These are phyloP conservation scores for Chlamydomonas sphaeroides DNA, from an alignment of 139 green algal species.

Conservation along the genomic window DNA sequence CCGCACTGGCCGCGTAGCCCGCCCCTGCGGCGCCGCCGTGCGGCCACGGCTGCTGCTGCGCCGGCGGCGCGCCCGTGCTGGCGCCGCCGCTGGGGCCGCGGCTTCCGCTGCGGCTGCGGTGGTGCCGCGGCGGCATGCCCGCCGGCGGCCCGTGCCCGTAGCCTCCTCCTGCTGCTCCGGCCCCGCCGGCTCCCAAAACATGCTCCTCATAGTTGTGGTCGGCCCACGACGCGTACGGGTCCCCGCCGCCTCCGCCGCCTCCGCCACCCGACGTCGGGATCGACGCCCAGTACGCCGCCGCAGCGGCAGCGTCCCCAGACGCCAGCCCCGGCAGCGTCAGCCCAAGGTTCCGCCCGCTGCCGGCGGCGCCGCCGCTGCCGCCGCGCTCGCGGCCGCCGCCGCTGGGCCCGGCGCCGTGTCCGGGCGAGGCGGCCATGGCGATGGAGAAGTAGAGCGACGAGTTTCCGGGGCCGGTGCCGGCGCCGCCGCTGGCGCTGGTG, in stretches of 20 bases:
- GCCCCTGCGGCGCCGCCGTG: too few relatives aligned
- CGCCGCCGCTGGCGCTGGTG: slow-evolving; percentile 21
- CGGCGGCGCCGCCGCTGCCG: neutral
- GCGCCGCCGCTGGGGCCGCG: slow-evolving; percentile 26
- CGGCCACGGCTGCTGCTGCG: neutral
- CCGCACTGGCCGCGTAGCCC: too few relatives aligned
- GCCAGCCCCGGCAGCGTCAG: too few relatives aligned
- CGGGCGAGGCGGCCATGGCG: neutral
- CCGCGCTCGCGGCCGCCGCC: neutral
- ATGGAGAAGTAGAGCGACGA: slow-evolving; percentile 18
- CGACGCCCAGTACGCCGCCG: neutral
- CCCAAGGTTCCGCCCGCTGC: too few relatives aligned
- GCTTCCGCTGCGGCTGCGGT: slow-evolving; percentile 25
- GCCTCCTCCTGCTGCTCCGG: neutral
- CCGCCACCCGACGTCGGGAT: neutral
- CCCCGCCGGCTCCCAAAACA: neutral
- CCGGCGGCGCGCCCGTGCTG: neutral
- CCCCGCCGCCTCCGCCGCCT: neutral
- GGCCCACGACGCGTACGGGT: slow-evolving; percentile 2
- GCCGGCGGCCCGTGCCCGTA: neutral
- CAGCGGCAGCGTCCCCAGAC: too few relatives aligned
- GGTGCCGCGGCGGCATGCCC: slow-evolving; percentile 21
- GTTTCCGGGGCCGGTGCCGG: neutral
- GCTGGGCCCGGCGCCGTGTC: neutral
- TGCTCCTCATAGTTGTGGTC: slow-evolving; percentile 15